Conservation (phyloP, 768 basidiomycete genomes). For the Phylloporus arenicola region DNA sequence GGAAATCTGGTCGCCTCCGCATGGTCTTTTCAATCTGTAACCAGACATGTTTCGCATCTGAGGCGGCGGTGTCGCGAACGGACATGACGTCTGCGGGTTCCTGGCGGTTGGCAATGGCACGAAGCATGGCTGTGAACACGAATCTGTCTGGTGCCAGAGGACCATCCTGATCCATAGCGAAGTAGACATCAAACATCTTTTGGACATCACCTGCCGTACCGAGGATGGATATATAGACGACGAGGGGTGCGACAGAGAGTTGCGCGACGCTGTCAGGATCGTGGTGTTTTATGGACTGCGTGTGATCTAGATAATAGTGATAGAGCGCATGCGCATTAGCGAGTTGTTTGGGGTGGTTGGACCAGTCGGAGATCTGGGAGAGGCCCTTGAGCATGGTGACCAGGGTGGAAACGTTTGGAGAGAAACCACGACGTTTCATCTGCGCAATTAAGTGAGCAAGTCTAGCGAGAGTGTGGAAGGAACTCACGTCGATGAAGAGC, state of each 20-base stretch:
- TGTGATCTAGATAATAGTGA: constrained; percentile 48
- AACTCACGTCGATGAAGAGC: constrained; percentile 64
- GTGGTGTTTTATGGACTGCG: constrained; percentile 43
- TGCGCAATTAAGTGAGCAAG: constrained; percentile 25
- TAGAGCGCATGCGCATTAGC: constrained; percentile 57
- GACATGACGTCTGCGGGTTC: constrained; percentile 17
- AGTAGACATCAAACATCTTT: constrained; percentile 71
- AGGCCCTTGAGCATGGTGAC: constrained; percentile 65
- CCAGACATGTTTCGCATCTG: constrained; percentile 73
- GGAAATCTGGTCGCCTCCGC: constrained; percentile 40
- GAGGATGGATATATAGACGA: constrained; percentile 62
- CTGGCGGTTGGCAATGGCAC: constrained; percentile 33
- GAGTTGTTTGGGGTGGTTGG: constrained; percentile 53
- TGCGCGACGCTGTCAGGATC: constrained; percentile 46
- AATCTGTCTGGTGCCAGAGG: constrained; percentile 54
- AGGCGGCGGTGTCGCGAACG: constrained; percentile 40
- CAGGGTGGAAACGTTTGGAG: constrained; percentile 62
- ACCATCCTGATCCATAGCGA: constrained; percentile 59
- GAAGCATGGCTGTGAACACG: constrained; percentile 64
- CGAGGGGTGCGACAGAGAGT: constrained; percentile 42
- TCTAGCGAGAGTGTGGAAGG: constrained; percentile 10
- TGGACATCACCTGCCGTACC: constrained; percentile 56
- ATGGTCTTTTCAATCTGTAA: constrained; percentile 51
- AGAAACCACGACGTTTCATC: constrained; percentile 84
- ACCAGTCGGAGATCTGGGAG: constrained; percentile 58